Evolutionary conservation across 176 grass and related monocot genomes (phyloP).

Genomic region (Miscanthus lutarioriparius): DNA sequence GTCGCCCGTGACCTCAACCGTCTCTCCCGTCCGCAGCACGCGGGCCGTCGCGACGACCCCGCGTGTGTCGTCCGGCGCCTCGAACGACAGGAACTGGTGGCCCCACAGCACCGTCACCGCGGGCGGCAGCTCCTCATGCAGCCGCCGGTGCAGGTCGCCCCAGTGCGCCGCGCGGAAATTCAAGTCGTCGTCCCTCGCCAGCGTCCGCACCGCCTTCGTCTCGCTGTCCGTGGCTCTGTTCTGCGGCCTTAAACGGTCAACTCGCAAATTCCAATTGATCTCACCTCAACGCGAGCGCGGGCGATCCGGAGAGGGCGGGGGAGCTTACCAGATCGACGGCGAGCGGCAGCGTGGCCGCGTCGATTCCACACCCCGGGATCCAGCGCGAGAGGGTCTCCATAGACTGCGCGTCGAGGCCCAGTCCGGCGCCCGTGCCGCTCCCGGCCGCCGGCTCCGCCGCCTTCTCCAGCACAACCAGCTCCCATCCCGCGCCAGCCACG

Average conservation of each 20-base stretch:
- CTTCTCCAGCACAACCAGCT: conserved; percentile 72
- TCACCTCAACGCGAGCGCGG: background rate
- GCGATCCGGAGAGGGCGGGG: background rate
- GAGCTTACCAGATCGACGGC: conserved; percentile 63
- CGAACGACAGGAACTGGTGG: conserved; percentile 77
- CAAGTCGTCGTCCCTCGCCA: conserved; percentile 73
- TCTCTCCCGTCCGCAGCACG: conserved; percentile 52
- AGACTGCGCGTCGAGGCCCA: conserved; percentile 72
- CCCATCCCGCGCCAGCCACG: conserved; percentile 57
- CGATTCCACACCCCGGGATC: conserved; percentile 47
- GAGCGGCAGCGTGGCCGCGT: conserved; percentile 52
- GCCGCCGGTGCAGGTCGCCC: conserved; percentile 69
- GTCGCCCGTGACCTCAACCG: conserved; percentile 54
- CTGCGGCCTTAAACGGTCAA: conserved; percentile 33
- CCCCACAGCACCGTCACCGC: conserved; percentile 61
- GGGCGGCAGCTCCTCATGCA: conserved; percentile 56
- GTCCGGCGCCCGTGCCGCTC: conserved; percentile 65
- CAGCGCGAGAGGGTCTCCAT: conserved; percentile 62
- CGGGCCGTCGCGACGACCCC: conserved; percentile 45
- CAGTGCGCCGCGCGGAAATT: conserved; percentile 76
- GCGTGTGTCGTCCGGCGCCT: conserved; percentile 27
- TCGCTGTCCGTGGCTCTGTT: conserved; percentile 65
- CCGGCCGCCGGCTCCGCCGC: conserved; percentile 49
- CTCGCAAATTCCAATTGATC: background rate
- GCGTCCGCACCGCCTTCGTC: conserved; percentile 55